Evolutionary conservation across 179 eudicot genomes (phyloP).

Genomic region (Patellifolia procumbens): DNA sequence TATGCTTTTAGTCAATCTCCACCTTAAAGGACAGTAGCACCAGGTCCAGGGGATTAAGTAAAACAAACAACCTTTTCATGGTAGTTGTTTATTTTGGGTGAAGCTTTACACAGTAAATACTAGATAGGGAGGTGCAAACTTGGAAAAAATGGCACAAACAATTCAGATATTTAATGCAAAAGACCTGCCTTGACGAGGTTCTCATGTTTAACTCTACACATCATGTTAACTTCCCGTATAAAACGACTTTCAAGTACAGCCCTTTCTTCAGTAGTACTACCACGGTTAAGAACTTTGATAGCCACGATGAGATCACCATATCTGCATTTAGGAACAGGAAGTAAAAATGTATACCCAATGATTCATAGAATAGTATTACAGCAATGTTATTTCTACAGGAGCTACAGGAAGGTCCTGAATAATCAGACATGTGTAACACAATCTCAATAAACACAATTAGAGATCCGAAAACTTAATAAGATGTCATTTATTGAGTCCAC

Average conservation of each 20-base stretch:
- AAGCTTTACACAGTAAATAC: background rate
- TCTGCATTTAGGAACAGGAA: slow-evolving; percentile 40
- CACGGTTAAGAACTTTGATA: slow-evolving; percentile 83
- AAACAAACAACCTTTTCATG: background rate
- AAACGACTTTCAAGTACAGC: slow-evolving; percentile 77
- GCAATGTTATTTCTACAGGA: background rate
- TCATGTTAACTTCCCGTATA: slow-evolving; percentile 90
- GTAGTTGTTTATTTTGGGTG: too few relatives aligned
- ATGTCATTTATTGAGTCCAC: background rate
- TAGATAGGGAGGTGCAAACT: background rate
- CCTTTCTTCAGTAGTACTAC: slow-evolving; percentile 71
- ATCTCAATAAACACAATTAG: background rate
- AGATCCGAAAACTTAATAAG: background rate
- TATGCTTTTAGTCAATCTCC: background rate
- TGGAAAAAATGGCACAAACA: background rate
- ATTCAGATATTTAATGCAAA: slow-evolving; percentile 1
- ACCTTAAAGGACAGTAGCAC: background rate
- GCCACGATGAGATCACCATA: slow-evolving; percentile 87
- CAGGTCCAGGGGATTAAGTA: background rate
- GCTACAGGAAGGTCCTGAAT: background rate
- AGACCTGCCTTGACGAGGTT: slow-evolving; percentile 81
- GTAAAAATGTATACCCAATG: slow-evolving; percentile 5
- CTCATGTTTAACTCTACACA: slow-evolving; percentile 85
- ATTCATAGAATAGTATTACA: background rate
- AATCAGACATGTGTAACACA: background rate